Evolutionary conservation across 805 yeast genomes (phyloP).

Genomic region (Candida anglica): DNA sequence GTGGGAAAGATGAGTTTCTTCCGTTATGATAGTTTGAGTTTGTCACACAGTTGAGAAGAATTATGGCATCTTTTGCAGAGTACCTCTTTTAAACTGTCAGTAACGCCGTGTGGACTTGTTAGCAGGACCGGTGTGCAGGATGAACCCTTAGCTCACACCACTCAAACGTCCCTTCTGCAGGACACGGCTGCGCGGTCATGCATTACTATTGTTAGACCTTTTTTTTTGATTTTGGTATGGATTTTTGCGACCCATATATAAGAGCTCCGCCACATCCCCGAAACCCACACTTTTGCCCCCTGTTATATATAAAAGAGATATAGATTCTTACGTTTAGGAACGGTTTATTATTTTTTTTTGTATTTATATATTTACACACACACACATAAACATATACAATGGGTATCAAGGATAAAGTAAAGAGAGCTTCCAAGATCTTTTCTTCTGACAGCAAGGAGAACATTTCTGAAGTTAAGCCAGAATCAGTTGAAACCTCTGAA

Average conservation of each 20-base stretch:
- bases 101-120: too few species aligned
- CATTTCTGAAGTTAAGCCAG: conserved; percentile 7
- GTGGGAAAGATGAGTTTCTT: too few species aligned
- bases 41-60: too few species aligned
- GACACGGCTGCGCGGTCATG: conserved; percentile 5
- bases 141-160: too few species aligned
- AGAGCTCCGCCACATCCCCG: neutral
- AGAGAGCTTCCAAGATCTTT: conserved; percentile 36
- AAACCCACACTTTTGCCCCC: neutral
- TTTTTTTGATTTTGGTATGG: too few species aligned
- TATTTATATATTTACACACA: neutral
- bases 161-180: conserved; percentile 4
- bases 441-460: conserved; percentile 9
- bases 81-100: too few species aligned
- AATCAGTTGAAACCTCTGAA: conserved; percentile 6
- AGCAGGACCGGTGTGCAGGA: too few species aligned
- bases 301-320: neutral
- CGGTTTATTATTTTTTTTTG: conserved; percentile 1
- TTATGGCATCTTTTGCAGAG: too few species aligned
- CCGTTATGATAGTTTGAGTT: too few species aligned
- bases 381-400: conserved; percentile 12
- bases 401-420: conserved; percentile 36
- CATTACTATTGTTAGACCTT: neutral
- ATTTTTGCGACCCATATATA: neutral
- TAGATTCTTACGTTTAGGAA: too few species aligned